phyloP scores from a whole-genome alignment of 306 rosid genomes.

The Glycine latifolia region DNA sequence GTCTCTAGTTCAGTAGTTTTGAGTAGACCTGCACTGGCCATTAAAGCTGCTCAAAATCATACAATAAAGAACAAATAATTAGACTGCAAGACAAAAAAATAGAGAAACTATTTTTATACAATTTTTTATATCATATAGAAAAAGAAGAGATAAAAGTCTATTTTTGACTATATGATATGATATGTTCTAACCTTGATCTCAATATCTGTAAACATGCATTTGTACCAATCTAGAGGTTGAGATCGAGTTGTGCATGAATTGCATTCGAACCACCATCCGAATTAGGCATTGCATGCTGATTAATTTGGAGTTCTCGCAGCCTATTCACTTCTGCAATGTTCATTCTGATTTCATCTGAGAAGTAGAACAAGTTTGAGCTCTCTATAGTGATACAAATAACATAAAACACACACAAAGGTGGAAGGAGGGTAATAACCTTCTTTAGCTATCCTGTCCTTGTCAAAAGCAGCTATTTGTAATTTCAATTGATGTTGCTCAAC shows the following conservation, averaged over 20 bases:
- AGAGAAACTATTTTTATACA: not conserved
- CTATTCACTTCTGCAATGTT: constrained; percentile 55
- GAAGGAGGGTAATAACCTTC: constrained; percentile 50
- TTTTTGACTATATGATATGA: not conserved
- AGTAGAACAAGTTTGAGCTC: constrained; percentile 1
- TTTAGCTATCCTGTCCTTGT: constrained; percentile 15
- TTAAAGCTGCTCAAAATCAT: not conserved
- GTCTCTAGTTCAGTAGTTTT: not conserved
- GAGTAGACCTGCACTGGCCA: not conserved
- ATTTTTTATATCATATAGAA: too few species aligned
- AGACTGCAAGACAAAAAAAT: not conserved
- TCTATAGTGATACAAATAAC: not conserved
- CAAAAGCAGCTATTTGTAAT: constrained; percentile 36
- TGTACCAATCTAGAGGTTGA: not conserved
- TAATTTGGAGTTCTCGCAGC: constrained; percentile 43
- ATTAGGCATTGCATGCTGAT: not conserved
- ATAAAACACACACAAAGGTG: not conserved
- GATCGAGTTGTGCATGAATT: not conserved
- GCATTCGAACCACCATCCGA: not conserved
- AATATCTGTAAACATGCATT: not conserved
- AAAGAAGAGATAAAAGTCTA: not conserved
- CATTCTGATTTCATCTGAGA: constrained; percentile 54
- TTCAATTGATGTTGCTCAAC: constrained; percentile 54
- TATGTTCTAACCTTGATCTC: not conserved
- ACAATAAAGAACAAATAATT: not conserved